Evolutionary conservation across 768 basidiomycete species (phyloP).

Genomic region (Phaffia australis): DNA sequence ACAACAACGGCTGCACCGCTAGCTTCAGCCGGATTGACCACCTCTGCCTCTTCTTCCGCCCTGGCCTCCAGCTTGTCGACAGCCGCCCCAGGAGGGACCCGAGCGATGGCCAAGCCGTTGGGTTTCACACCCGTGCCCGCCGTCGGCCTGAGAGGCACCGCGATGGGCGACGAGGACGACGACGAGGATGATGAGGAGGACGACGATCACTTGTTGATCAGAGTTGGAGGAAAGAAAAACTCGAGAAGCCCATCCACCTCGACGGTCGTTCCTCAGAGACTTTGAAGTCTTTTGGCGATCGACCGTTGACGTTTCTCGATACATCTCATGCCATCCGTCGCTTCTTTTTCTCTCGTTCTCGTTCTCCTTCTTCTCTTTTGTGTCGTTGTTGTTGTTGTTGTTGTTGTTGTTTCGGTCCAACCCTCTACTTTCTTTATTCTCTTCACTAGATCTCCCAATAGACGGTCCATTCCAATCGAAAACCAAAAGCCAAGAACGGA

Average conservation of each 20-base stretch:
- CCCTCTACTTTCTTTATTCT: too few relatives aligned
- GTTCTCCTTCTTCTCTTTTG: too few relatives aligned
- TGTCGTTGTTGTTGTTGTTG: too few relatives aligned
- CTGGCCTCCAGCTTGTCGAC: conserved; percentile 14
- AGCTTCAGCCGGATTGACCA: neutral
- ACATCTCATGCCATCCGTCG: too few relatives aligned
- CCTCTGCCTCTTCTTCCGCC: conserved; percentile 13
- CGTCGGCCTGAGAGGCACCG: neutral
- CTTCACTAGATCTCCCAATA: too few relatives aligned
- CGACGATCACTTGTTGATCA: conserved; percentile 5
- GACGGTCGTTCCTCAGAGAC: conserved; percentile 27
- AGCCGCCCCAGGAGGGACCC: conserved; percentile 15
- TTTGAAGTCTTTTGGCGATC: too few relatives aligned
- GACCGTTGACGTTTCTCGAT: too few relatives aligned
- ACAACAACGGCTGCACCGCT: neutral
- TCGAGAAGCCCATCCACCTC: conserved; percentile 11
- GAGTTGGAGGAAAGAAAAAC: neutral
- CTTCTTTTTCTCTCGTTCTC: too few relatives aligned
- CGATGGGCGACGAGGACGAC: conserved; percentile 6
- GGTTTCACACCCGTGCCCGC: neutral
- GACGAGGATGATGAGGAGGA: conserved; percentile 14
- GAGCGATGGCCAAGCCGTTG: neutral
- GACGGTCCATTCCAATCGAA: too few relatives aligned
- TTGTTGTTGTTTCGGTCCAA: too few relatives aligned
- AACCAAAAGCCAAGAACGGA: too few relatives aligned